phyloP scores from a whole-genome alignment of 331 rosid genomes.

The Rosa hybrid region DNA sequence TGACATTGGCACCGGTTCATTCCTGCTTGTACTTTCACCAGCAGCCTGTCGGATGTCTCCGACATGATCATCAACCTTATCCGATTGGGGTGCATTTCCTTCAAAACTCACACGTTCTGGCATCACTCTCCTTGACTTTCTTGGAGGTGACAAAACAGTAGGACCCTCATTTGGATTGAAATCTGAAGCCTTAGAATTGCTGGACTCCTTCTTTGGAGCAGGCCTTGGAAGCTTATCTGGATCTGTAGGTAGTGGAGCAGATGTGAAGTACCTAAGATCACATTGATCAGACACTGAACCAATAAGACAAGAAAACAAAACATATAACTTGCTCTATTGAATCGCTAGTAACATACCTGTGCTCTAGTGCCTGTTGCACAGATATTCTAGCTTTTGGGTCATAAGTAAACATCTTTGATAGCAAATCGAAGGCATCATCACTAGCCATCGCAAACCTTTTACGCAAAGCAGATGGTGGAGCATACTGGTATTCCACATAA shows the following conservation, averaged over 20 bases:
- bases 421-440: conserved; percentile 88
- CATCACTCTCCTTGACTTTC: conserved; percentile 96
- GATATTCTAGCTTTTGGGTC: conserved; percentile 90
- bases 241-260: conserved; percentile 46
- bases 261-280: conserved; percentile 41
- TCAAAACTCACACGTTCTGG: conserved; percentile 77
- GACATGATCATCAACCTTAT: conserved; percentile 50
- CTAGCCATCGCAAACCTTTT: conserved; percentile 87
- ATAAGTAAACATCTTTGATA: conserved; percentile 91
- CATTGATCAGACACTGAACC: not conserved
- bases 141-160: conserved; percentile 85
- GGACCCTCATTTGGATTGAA: conserved; percentile 70
- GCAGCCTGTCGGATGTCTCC: conserved; percentile 46
- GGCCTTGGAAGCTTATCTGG: conserved; percentile 95
- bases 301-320: conserved; percentile 5
- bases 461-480: conserved; percentile 79
- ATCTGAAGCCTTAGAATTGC: conserved; percentile 49
- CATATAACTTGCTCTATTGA: conserved; percentile 15
- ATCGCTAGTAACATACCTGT: conserved; percentile 54
- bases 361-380: conserved; percentile 87
- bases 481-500: conserved; percentile 94
- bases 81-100: conserved; percentile 53
- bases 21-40: conserved; percentile 70
- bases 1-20: conserved; percentile 67
- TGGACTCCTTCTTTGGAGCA: conserved; percentile 71